Percentiles rank a stretch among this genome's conserved stretches.
Conservation (phyloP, 2,329 filamentous ascomycete species). For the Fonsecaea monophora region DNA sequence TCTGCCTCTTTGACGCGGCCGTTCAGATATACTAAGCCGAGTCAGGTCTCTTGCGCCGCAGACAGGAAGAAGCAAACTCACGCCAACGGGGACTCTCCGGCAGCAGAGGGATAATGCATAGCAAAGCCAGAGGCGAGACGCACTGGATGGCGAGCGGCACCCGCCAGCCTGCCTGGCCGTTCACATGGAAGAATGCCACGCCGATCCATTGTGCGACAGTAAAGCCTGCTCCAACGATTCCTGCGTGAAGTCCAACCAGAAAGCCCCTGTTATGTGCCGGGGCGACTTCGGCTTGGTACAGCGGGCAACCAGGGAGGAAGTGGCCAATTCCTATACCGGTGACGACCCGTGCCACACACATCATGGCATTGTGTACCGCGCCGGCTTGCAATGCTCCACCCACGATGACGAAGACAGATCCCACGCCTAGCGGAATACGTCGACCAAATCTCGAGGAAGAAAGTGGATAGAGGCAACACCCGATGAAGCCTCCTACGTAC, state of each 20-base stretch:
- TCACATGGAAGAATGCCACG: slow-evolving; percentile 19
- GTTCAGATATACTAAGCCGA: slow-evolving; percentile 4
- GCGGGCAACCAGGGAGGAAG: slow-evolving; percentile 51
- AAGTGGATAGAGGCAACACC: slow-evolving; percentile 9
- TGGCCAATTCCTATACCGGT: slow-evolving; percentile 53
- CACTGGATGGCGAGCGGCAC: slow-evolving; percentile 21
- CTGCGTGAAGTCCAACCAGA: slow-evolving; percentile 23
- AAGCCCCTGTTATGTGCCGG: slow-evolving; percentile 52
- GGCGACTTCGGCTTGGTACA: slow-evolving; percentile 53
- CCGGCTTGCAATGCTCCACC: slow-evolving; percentile 47
- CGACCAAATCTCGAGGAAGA: slow-evolving; percentile 9
- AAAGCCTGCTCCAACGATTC: slow-evolving; percentile 19
- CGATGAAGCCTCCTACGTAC: slow-evolving; percentile 16
- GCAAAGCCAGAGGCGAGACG: slow-evolving; percentile 9
- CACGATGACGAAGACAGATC: slow-evolving; percentile 47
- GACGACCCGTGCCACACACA: slow-evolving; percentile 32
- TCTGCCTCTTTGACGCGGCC: slow-evolving; percentile 11
- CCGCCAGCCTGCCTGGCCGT: slow-evolving; percentile 23
- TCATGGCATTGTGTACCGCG: slow-evolving; percentile 22
- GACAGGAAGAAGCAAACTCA: not conserved
- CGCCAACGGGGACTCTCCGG: slow-evolving; percentile 35
- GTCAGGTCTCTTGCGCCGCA: not conserved
- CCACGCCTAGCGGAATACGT: slow-evolving; percentile 42
- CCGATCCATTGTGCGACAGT: slow-evolving; percentile 25
- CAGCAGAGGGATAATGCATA: slow-evolving; percentile 9